Evolutionary conservation across 768 basidiomycete genomes (phyloP).

Genomic region (Pleurotus pulmonarius): DNA sequence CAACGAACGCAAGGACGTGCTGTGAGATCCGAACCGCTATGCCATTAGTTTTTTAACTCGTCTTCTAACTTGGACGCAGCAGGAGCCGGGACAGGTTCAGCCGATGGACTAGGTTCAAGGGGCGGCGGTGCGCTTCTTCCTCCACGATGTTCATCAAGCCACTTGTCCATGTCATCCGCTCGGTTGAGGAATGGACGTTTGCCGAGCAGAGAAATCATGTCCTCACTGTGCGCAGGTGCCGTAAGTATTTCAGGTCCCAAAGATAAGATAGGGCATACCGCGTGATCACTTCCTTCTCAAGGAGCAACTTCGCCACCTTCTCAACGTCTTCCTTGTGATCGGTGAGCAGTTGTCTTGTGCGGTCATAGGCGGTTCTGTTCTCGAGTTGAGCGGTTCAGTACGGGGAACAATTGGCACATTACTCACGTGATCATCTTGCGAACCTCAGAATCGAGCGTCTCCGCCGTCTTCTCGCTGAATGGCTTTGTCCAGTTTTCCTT

Average conservation of each 20-base stretch:
- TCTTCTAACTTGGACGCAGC: slow-evolving; percentile 4
- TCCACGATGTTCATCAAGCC: slow-evolving; percentile 80
- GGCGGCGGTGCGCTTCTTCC: slow-evolving; percentile 66
- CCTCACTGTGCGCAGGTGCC: slow-evolving; percentile 50
- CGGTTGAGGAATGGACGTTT: slow-evolving; percentile 77
- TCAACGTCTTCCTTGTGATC: slow-evolving; percentile 85
- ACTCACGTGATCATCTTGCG: slow-evolving; percentile 89
- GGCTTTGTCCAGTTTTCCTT: slow-evolving; percentile 94
- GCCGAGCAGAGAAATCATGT: slow-evolving; percentile 81
- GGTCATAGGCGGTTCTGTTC: slow-evolving; percentile 66
- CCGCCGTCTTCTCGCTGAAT: slow-evolving; percentile 95
- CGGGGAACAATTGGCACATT: neutral
- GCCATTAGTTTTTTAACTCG: neutral
- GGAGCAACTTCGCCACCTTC: slow-evolving; percentile 83
- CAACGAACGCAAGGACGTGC: neutral
- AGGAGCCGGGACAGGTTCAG: slow-evolving; percentile 15
- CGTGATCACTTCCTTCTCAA: slow-evolving; percentile 96
- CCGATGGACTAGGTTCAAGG: slow-evolving; percentile 41
- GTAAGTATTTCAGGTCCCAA: slow-evolving; percentile 4
- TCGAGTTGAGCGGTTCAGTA: slow-evolving; percentile 4
- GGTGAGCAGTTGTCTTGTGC: slow-evolving; percentile 79
- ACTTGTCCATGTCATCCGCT: slow-evolving; percentile 94
- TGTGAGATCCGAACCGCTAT: neutral
- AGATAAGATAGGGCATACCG: slow-evolving; percentile 46
- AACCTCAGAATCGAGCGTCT: slow-evolving; percentile 88